phyloP scores from a whole-genome alignment of 495 filamentous ascomycete genomes.

The Aspergillus ellipticus region DNA sequence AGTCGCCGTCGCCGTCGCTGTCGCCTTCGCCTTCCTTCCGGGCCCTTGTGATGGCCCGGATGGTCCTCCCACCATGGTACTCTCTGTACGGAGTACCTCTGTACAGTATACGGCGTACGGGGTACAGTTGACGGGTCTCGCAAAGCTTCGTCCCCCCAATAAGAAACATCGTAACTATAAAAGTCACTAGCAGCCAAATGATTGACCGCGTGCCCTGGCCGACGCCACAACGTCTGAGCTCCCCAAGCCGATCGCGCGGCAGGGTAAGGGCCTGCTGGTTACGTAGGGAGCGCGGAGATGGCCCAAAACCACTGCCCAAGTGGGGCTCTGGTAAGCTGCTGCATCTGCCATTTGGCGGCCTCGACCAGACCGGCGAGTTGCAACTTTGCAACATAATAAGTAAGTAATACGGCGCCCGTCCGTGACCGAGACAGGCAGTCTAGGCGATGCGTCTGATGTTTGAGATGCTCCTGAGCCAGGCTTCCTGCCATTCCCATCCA shows the following conservation, averaged over 20 bases:
- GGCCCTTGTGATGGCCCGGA: conserved; percentile 1
- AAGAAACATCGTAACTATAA: not conserved
- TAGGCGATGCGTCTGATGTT: not conserved
- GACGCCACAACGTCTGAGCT: conserved; percentile 18
- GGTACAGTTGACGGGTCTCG: not conserved
- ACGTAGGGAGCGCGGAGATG: not conserved
- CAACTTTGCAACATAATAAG: too few species aligned
- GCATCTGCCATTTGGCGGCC: not conserved
- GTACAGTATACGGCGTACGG: too few species aligned
- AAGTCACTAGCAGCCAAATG: not conserved
- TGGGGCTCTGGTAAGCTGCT: not conserved
- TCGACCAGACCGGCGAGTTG: not conserved
- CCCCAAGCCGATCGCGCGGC: conserved; percentile 12
- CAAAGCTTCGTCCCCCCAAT: not conserved
- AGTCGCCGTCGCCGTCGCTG: not conserved
- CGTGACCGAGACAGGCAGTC: not conserved
- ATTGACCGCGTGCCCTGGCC: conserved; percentile 12
- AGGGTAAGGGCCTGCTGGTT: conserved; percentile 2
- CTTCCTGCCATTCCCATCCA: not conserved
- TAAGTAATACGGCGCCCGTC: not conserved
- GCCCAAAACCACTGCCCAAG: not conserved
- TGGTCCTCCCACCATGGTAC: not conserved
- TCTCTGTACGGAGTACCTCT: not conserved
- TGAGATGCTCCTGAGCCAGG: not conserved
- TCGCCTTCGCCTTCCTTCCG: not conserved